phyloP scores from a whole-genome alignment of 179 eudicot genomes.

The Camellia oleifera region DNA sequence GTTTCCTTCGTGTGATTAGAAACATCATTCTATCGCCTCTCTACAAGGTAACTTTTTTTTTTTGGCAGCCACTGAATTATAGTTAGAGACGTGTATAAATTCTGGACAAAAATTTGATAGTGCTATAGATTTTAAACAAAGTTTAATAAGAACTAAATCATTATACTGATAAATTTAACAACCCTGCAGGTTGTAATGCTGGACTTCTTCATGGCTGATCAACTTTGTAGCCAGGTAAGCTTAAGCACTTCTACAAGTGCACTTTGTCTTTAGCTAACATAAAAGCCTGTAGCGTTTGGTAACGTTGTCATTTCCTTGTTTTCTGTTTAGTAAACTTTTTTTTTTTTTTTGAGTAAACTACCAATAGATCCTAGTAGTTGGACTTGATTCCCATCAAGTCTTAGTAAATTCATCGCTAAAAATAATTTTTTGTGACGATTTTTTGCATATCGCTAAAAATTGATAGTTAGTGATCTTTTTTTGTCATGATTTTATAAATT shows the following conservation, averaged over 20 bases:
- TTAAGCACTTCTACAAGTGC: not conserved
- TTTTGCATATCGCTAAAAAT: no score
- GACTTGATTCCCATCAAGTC: no score
- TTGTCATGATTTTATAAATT: no score
- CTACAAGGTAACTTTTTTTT: constrained; percentile 55
- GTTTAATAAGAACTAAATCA: not conserved
- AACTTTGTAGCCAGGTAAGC: constrained; percentile 93
- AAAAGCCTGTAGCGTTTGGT: not conserved
- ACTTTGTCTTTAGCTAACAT: not conserved
- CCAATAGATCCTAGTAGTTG: no score
- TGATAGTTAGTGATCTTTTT: no score
- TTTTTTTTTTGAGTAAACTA: no score
- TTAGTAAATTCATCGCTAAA: no score
- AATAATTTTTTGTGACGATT: no score
- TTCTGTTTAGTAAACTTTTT: not conserved
- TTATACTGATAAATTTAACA: not conserved
- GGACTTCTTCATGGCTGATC: constrained; percentile 99
- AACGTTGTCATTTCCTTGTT: not conserved
- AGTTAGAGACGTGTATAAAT: not conserved
- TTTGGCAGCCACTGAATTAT: not conserved
- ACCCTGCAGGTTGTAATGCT: constrained; percentile 71
- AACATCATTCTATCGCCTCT: constrained; percentile 82
- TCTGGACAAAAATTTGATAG: not conserved
- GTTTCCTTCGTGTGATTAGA: constrained; percentile 59
- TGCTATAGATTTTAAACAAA: not conserved